Evolutionary conservation across 177 flowering plant genomes (phyloP).

Genomic region (Vitis hybrid): DNA sequence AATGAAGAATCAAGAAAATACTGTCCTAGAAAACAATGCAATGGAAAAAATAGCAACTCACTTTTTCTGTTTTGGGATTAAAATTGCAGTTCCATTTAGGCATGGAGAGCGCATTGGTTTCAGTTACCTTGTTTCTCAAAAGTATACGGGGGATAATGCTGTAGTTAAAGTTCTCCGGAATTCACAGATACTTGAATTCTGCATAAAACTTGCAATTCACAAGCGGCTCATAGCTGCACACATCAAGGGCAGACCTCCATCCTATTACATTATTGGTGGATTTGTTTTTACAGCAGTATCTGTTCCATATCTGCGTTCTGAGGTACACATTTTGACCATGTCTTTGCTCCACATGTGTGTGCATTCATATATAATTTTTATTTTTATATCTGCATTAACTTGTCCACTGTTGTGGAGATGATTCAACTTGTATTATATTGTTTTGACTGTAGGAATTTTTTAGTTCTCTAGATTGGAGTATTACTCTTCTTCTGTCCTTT

Average conservation of each 20-base stretch:
- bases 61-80: not conserved
- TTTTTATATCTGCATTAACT: no score
- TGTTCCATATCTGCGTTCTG: conserved; percentile 87
- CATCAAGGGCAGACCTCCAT: conserved; percentile 77
- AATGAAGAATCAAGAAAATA: no score
- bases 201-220: conserved; percentile 56
- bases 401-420: no score
- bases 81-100: conserved; percentile 72
- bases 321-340: conserved; percentile 41
- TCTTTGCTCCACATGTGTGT: not conserved
- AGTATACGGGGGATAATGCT: conserved; percentile 84
- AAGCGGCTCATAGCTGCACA: conserved; percentile 74
- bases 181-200: conserved; percentile 49
- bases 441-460: no score
- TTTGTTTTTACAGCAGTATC: conserved; percentile 80
- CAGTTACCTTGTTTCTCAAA: conserved; percentile 89
- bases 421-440: no score
- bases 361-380: not conserved
- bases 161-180: conserved; percentile 69
- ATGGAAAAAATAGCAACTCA: not conserved
- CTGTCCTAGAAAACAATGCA: no score
- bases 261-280: conserved; percentile 87
- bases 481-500: no score
- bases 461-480: no score
- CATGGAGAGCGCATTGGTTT: conserved; percentile 96